Percentiles rank a stretch among this genome's conserved stretches.
Conservation (phyloP, 305 asterid species). For the Rubia peregrina region DNA sequence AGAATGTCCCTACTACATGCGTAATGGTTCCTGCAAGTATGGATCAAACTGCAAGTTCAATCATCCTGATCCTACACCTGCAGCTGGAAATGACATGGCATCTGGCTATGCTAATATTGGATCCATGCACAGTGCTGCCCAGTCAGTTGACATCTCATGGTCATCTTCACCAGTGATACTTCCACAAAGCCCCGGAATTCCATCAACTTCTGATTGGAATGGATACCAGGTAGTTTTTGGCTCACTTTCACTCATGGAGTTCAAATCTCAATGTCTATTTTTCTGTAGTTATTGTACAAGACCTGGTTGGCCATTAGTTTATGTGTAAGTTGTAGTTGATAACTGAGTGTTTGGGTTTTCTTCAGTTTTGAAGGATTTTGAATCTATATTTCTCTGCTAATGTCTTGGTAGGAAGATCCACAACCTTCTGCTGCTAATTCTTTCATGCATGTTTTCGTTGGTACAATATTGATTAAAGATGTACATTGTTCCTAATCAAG, state of each 20-base stretch:
- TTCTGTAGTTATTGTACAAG: not conserved
- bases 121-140: conserved; percentile 45
- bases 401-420: not conserved
- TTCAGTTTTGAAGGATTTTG: not conserved
- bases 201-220: conserved; percentile 65
- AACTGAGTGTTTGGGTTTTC: not conserved
- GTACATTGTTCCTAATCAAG: not conserved
- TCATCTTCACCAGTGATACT: conserved; percentile 49
- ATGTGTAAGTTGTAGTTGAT: not conserved
- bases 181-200: conserved; percentile 45
- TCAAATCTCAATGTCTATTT: conserved; percentile 2
- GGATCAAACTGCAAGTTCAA: conserved; percentile 83
- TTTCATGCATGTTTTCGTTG: not conserved
- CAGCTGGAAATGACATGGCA: conserved; percentile 47
- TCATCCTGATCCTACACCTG: conserved; percentile 89
- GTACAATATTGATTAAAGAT: not conserved
- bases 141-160: conserved; percentile 60
- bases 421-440: not conserved
- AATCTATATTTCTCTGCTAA: not conserved
- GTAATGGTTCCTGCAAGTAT: conserved; percentile 89
- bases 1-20: conserved; percentile 95
- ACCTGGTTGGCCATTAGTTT: not conserved
- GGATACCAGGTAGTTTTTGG: conserved; percentile 60
- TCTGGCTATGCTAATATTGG: conserved; percentile 56
- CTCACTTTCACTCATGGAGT: not conserved